A percentile compares a stretch with the other conserved stretches of the same genome.
These are phyloP conservation scores for Neurospora tetrasperma DNA, from an alignment of 495 filamentous ascomycete species.

Conservation along the genomic window DNA sequence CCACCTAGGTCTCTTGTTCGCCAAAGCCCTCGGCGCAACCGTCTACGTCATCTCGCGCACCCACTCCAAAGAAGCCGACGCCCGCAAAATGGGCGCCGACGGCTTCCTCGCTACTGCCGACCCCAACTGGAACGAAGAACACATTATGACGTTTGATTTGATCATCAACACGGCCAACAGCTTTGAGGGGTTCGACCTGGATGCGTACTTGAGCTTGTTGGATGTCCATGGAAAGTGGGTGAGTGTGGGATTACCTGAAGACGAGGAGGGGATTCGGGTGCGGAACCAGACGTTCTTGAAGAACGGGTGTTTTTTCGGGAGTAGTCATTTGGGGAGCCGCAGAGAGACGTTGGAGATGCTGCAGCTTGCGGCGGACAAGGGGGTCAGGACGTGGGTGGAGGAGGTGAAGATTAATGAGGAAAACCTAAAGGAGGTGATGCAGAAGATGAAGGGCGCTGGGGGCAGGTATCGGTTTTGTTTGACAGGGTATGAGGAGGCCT, in stretches of 20 bases:
- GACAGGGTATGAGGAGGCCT: conserved; percentile 34
- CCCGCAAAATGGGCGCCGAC: conserved; percentile 58
- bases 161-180: conserved; percentile 48
- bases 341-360: conserved; percentile 78
- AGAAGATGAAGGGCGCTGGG: conserved; percentile 59
- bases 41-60: conserved; percentile 60
- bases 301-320: conserved; percentile 72
- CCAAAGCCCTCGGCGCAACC: conserved; percentile 61
- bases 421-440: conserved; percentile 56
- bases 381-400: conserved; percentile 74
- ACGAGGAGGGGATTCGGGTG: conserved; percentile 62
- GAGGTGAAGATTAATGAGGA: conserved; percentile 60
- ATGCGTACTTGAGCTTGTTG: conserved; percentile 64
- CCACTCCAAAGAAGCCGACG: conserved; percentile 59
- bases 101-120: conserved; percentile 59
- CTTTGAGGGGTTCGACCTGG: conserved; percentile 46
- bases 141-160: conserved; percentile 48
- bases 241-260: conserved; percentile 74
- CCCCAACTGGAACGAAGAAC: conserved; percentile 52
- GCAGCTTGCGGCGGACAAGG: conserved; percentile 69
- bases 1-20: conserved; percentile 62
- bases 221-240: conserved; percentile 79
- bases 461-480: conserved; percentile 47
- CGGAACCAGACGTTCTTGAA: conserved; percentile 65
- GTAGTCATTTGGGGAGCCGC: conserved; percentile 71